Evolutionary conservation across 805 yeast species (phyloP).

Genomic region (Teunomyces gatunensis): DNA sequence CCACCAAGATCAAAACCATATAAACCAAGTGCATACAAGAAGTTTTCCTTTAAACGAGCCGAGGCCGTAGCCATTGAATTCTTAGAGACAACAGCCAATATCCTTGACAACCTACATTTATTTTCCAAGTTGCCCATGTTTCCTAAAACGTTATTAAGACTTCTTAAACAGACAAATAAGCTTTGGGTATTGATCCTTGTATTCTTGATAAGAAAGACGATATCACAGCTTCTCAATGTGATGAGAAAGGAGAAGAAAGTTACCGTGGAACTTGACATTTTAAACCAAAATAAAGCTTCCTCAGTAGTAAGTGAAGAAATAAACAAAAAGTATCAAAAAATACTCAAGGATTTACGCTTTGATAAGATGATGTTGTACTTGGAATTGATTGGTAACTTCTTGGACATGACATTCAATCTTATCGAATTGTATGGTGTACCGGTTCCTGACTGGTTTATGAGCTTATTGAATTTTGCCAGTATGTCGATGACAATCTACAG

Average conservation of each 20-base stretch:
- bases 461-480: conserved; percentile 36
- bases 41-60: conserved; percentile 28
- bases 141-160: conserved; percentile 28
- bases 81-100: conserved; percentile 36
- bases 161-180: conserved; percentile 42
- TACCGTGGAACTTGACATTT: conserved; percentile 33
- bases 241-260: conserved; percentile 38
- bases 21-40: conserved; percentile 9
- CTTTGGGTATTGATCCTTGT: conserved; percentile 42
- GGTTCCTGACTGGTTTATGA: conserved; percentile 44
- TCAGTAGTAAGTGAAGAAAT: conserved; percentile 19
- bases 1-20: neutral
- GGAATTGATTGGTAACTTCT: conserved; percentile 41
- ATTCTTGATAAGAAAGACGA: conserved; percentile 40
- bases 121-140: conserved; percentile 43
- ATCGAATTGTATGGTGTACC: conserved; percentile 35
- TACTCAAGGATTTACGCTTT: conserved; percentile 40
- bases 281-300: conserved; percentile 16
- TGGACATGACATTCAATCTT: conserved; percentile 39
- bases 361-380: conserved; percentile 41
- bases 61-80: conserved; percentile 29
- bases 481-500: conserved; percentile 48
- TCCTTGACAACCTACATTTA: conserved; percentile 41
- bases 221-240: conserved; percentile 41
- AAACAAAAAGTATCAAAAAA: conserved; percentile 36